Conservation (phyloP, 2,329 filamentous ascomycete species). For the Cercospora nicotianae region DNA sequence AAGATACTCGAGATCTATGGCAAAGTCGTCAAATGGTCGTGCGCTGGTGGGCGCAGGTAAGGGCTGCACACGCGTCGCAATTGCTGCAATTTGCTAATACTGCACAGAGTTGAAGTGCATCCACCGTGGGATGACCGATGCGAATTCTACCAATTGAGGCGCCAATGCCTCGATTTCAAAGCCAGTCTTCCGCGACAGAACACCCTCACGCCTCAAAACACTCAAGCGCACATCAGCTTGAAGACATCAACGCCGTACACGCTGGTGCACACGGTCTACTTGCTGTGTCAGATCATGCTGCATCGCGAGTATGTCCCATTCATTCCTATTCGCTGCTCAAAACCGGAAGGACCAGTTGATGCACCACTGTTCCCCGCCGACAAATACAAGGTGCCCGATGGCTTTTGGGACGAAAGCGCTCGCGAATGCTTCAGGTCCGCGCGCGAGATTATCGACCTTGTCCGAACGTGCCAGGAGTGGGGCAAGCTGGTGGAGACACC, state of each 20-base stretch:
- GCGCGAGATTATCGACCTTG: constrained; percentile 63
- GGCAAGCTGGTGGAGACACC: constrained; percentile 67
- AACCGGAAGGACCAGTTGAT: constrained; percentile 60
- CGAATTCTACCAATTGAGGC: constrained; percentile 56
- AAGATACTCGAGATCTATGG: constrained; percentile 57
- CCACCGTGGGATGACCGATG: constrained; percentile 62
- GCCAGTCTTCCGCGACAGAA: constrained; percentile 57
- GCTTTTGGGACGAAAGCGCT: constrained; percentile 65
- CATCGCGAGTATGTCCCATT: constrained; percentile 69
- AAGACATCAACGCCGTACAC: constrained; percentile 65
- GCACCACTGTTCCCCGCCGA: constrained; percentile 55
- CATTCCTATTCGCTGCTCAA: constrained; percentile 55
- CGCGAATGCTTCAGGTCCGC: constrained; percentile 63
- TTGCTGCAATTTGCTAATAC: neutral
- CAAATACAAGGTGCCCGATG: constrained; percentile 48
- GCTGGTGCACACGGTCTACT: constrained; percentile 65
- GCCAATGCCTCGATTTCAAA: constrained; percentile 56
- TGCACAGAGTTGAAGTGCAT: constrained; percentile 47
- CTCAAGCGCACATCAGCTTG: constrained; percentile 64
- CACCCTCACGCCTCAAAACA: constrained; percentile 61
- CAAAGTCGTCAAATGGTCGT: constrained; percentile 59
- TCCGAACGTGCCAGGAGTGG: constrained; percentile 61
- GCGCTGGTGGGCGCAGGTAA: constrained; percentile 56
- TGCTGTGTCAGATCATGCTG: constrained; percentile 66
- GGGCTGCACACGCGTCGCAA: constrained; percentile 11